Conservation (phyloP, 495 filamentous ascomycete species). For the Penicillium cinerascens region DNA sequence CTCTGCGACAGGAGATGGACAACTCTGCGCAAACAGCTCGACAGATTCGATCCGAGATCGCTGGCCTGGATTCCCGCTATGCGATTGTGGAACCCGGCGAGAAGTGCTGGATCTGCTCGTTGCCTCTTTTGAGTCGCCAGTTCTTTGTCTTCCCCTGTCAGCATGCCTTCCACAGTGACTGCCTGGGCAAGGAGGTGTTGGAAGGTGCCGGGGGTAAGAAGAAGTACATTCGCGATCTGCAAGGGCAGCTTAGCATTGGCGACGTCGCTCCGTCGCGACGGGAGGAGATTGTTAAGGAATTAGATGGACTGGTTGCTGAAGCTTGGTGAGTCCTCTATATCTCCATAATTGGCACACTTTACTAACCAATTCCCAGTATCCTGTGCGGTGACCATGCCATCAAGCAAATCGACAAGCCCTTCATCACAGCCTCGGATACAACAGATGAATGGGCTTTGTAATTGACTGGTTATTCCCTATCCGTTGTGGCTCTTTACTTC, state of each 20-base stretch:
- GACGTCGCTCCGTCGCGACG: slow-evolving; percentile 60
- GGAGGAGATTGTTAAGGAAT: slow-evolving; percentile 80
- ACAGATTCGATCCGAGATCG: slow-evolving; percentile 84
- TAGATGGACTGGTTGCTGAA: slow-evolving; percentile 81
- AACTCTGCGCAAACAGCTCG: slow-evolving; percentile 80
- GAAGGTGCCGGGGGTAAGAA: slow-evolving; percentile 70
- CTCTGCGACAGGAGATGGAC: slow-evolving; percentile 92
- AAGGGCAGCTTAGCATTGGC: slow-evolving; percentile 72
- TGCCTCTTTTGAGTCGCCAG: slow-evolving; percentile 81
- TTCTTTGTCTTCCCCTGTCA: slow-evolving; percentile 99
- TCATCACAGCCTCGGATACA: slow-evolving; percentile 68
- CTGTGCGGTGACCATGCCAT: slow-evolving; percentile 93
- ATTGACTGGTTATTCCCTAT: background rate
- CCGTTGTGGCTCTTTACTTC: background rate
- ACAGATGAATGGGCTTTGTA: slow-evolving; percentile 80
- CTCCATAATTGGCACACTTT: background rate
- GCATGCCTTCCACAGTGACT: slow-evolving; percentile 95
- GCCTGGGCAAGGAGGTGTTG: slow-evolving; percentile 77
- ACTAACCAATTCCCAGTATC: slow-evolving; percentile 44
- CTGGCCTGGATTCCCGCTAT: slow-evolving; percentile 78
- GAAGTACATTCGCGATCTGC: slow-evolving; percentile 78
- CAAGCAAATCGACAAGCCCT: slow-evolving; percentile 87
- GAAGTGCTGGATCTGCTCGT: slow-evolving; percentile 79
- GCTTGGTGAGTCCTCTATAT: slow-evolving; percentile 58
- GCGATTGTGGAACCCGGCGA: slow-evolving; percentile 97